These are phyloP conservation scores for Sanguinoderma infundibulare DNA, from an alignment of 1,284 basidiomycete species.

Conservation along the genomic window DNA sequence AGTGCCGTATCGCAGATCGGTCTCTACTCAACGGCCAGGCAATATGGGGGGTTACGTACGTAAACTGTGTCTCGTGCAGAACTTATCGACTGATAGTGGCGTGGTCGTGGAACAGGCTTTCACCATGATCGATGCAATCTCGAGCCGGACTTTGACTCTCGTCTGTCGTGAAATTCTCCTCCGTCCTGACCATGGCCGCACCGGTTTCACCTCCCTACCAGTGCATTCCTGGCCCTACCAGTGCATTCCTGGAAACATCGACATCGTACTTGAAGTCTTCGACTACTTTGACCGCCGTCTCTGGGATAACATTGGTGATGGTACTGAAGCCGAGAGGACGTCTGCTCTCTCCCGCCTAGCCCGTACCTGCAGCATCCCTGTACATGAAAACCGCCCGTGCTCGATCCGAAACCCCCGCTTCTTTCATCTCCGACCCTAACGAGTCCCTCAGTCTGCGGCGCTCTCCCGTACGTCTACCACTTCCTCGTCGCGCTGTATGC, in stretches of 20 bases:
- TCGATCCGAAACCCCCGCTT: too few species aligned
- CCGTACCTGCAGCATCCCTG: background rate
- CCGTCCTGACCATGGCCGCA: too few species aligned
- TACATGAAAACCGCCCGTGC: too few species aligned
- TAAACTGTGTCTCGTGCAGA: background rate
- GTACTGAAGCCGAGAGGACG: background rate
- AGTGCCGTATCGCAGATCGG: background rate
- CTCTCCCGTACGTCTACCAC: too few species aligned
- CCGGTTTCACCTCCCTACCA: too few species aligned
- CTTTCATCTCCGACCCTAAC: too few species aligned
- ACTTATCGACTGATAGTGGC: background rate
- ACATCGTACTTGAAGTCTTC: background rate
- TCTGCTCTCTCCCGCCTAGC: background rate
- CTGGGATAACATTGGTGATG: background rate
- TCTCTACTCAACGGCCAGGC: background rate
- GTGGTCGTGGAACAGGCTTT: background rate
- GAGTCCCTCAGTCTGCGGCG: too few species aligned
- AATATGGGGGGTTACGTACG: background rate
- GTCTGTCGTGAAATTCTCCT: too few species aligned
- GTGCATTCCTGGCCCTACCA: too few species aligned
- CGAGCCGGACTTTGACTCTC: background rate
- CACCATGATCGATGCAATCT: background rate
- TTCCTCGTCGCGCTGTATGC: too few species aligned
- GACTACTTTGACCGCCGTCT: background rate
- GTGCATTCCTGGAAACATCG: background rate